Evolutionary conservation across 345 rosid species (phyloP).

Genomic region (Cochlearia excelsa): DNA sequence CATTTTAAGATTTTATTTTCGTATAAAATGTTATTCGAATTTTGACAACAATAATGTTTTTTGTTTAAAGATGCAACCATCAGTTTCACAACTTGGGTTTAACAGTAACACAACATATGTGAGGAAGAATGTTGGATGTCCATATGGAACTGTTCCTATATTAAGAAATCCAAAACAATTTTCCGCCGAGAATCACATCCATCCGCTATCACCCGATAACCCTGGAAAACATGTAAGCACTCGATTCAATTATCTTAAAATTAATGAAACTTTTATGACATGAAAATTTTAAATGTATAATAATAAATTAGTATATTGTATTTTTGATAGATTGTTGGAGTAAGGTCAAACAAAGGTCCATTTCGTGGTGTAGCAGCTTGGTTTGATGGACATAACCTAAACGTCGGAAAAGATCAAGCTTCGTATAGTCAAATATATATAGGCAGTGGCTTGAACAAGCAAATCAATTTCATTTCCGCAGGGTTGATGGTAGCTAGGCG

Average conservation of each 20-base stretch:
- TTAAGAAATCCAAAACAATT: constrained; percentile 7
- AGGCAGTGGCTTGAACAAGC: not conserved
- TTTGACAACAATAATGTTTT: not conserved
- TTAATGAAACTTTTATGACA: no score
- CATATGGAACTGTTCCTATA: constrained; percentile 6
- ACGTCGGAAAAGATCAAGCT: constrained; percentile 3
- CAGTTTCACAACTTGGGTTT: not conserved
- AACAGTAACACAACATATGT: not conserved
- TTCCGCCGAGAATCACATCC: not conserved
- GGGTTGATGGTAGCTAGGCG: not conserved
- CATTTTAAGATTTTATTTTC: not conserved
- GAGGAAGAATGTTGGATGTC: not conserved
- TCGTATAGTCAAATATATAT: constrained; percentile 12
- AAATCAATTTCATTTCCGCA: not conserved
- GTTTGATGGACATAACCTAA: not conserved
- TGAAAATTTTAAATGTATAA: no score
- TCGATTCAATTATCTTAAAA: no score
- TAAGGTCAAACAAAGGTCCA: not conserved
- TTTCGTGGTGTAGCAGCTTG: constrained; percentile 1
- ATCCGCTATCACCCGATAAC: not conserved
- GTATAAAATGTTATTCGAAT: not conserved
- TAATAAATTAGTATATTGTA: no score
- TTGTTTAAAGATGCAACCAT: constrained; percentile 8
- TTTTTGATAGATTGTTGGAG: not conserved
- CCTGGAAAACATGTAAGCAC: not conserved